A percentile compares a stretch with the other conserved stretches of the same genome.
Conservation (phyloP, 495 filamentous ascomycete genomes). For the Talaromyces nanjingensis region DNA sequence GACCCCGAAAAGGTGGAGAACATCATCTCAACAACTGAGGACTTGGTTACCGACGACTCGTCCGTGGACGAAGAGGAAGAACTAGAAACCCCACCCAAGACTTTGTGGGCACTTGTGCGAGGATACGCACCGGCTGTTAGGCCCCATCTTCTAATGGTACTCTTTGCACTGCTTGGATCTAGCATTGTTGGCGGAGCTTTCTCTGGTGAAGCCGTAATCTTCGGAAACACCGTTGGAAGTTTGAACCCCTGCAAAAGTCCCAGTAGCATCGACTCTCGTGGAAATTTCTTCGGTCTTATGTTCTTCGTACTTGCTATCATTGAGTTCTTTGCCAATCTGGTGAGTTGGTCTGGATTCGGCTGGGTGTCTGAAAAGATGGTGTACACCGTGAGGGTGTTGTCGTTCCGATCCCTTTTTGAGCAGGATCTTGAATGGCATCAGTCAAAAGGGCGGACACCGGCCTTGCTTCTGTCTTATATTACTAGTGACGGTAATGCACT, state of each 20-base stretch:
- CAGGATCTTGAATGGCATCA: conserved; percentile 51
- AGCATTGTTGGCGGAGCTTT: conserved; percentile 40
- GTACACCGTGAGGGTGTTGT: conserved; percentile 40
- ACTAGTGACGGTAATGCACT: conserved; percentile 44
- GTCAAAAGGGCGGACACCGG: conserved; percentile 38
- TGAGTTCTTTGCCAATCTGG: conserved; percentile 46
- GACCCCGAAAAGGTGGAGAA: conserved; percentile 14
- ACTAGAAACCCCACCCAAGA: conserved; percentile 21
- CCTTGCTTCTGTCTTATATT: conserved; percentile 41
- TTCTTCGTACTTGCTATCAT: conserved; percentile 50
- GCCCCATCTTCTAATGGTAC: conserved; percentile 30
- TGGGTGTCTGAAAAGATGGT: conserved; percentile 48
- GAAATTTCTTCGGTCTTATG: conserved; percentile 45
- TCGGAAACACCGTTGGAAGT: conserved; percentile 43
- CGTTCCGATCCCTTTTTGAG: conserved; percentile 43
- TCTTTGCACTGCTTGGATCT: conserved; percentile 31
- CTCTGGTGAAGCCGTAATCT: conserved; percentile 46
- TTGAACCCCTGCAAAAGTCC: conserved; percentile 36
- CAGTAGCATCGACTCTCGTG: conserved; percentile 26
- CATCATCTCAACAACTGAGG: conserved; percentile 10
- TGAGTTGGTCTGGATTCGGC: conserved; percentile 43
- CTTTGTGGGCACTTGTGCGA: conserved; percentile 25
- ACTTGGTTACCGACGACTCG: conserved; percentile 9
- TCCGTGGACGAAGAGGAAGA: conserved; percentile 19
- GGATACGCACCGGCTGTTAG: conserved; percentile 27